Evolutionary conservation across 805 yeast species (phyloP).

Genomic region (Cephaloascus albidus): DNA sequence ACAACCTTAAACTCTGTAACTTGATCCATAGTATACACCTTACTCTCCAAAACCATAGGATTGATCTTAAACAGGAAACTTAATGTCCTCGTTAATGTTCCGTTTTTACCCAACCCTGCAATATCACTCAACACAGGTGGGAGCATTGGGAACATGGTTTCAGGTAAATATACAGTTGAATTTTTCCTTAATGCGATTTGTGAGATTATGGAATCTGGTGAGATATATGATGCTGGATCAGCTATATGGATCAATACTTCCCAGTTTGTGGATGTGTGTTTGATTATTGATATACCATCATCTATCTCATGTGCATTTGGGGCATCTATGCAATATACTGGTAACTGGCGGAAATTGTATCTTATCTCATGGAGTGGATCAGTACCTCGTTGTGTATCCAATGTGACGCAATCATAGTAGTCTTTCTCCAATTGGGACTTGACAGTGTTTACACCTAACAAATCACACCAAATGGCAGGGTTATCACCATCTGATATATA

Average conservation of each 20-base stretch:
- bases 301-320: conserved; percentile 82
- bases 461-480: conserved; percentile 43
- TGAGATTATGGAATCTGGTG: conserved; percentile 28
- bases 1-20: conserved; percentile 17
- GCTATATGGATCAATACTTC: conserved; percentile 71
- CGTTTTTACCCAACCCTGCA: conserved; percentile 42
- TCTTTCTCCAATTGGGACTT: conserved; percentile 33
- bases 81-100: conserved; percentile 34
- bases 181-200: conserved; percentile 52
- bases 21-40: conserved; percentile 3
- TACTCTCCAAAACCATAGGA: too few relatives aligned
- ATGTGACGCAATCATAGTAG: conserved; percentile 20
- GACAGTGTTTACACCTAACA: conserved; percentile 25
- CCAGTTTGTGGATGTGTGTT: conserved; percentile 14
- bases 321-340: conserved; percentile 79
- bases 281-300: conserved; percentile 73
- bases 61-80: conserved; percentile 26
- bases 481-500: conserved; percentile 22
- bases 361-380: conserved; percentile 12
- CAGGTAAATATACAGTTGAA: conserved; percentile 68
- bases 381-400: conserved; percentile 2
- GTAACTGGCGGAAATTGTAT: conserved; percentile 30
- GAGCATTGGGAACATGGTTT: conserved; percentile 56
- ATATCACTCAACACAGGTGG: conserved; percentile 45
- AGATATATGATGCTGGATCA: conserved; percentile 68